Percentiles rank a stretch among this genome's conserved stretches.
Conservation (phyloP, 495 filamentous ascomycete genomes). For the Cercophora scortea region DNA sequence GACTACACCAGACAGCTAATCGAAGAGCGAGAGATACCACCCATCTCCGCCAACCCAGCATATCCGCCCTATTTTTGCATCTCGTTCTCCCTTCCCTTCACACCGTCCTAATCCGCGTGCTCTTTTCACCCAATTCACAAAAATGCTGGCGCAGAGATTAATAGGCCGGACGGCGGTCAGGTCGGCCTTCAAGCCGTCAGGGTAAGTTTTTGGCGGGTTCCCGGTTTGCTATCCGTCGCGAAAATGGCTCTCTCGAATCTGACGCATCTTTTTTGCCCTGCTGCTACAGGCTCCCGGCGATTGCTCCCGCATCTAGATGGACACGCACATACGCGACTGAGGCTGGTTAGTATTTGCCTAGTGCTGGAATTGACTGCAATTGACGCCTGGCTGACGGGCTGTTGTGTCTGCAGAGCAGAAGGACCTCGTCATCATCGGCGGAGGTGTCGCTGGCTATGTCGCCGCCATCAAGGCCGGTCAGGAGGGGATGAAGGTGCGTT, state of each 20-base stretch:
- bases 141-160: slow-evolving; percentile 65
- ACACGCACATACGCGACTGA: slow-evolving; percentile 72
- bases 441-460: slow-evolving; percentile 97
- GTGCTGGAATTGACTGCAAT: not conserved
- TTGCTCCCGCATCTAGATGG: slow-evolving; percentile 52
- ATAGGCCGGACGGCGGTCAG: slow-evolving; percentile 59
- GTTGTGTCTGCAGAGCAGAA: slow-evolving; percentile 58
- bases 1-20: too few relatives aligned
- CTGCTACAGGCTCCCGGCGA: slow-evolving; percentile 43
- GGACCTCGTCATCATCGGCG: slow-evolving; percentile 91
- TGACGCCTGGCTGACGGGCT: slow-evolving; percentile 15
- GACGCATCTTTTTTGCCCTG: slow-evolving; percentile 18
- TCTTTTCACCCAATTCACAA: slow-evolving; percentile 2
- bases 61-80: not conserved
- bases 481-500: slow-evolving; percentile 84
- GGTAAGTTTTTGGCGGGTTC: slow-evolving; percentile 29
- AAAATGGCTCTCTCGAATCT: slow-evolving; percentile 10
- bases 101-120: not conserved
- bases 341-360: slow-evolving; percentile 50
- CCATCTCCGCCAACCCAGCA: too few relatives aligned
- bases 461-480: slow-evolving; percentile 98
- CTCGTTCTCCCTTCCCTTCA: not conserved
- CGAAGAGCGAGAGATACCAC: too few relatives aligned
- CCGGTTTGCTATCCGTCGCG: not conserved
- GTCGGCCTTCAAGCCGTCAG: slow-evolving; percentile 51